A percentile compares a stretch with the other conserved stretches of the same genome.
Conservation (phyloP, 495 filamentous ascomycete species). For the Viridothelium virens region DNA sequence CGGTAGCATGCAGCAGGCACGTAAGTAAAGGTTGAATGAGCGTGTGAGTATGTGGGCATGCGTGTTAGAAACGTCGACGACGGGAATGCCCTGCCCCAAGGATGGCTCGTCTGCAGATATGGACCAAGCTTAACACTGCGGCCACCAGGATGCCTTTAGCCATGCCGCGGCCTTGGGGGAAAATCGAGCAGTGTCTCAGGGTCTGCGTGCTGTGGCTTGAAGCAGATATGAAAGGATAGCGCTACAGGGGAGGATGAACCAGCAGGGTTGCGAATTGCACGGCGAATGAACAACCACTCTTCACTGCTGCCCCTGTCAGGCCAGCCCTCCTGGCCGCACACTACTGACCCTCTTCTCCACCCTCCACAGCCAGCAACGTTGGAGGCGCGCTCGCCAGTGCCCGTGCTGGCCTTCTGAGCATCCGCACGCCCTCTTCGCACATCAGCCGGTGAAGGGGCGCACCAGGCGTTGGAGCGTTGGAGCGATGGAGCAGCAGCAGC, state of each 20-base stretch:
- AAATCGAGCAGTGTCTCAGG: conserved; percentile 10
- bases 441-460: neutral
- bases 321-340: neutral
- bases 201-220: conserved; percentile 10
- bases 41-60: neutral
- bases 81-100: neutral
- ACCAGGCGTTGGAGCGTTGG: neutral
- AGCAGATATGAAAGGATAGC: conserved; percentile 12
- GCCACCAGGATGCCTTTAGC: conserved; percentile 7
- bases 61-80: conserved; percentile 9
- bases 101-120: conserved; percentile 10
- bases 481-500: neutral
- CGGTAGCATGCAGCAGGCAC: conserved; percentile 5
- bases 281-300: neutral
- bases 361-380: conserved; percentile 3
- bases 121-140: neutral
- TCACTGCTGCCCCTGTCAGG: neutral
- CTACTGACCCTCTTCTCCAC: conserved; percentile 6
- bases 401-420: neutral
- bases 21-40: neutral
- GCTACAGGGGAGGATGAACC: conserved; percentile 7
- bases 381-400: neutral
- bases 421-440: neutral
- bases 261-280: neutral
- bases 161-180: neutral